Conservation (phyloP, 805 yeast genomes). For the Teunomyces atbi region DNA sequence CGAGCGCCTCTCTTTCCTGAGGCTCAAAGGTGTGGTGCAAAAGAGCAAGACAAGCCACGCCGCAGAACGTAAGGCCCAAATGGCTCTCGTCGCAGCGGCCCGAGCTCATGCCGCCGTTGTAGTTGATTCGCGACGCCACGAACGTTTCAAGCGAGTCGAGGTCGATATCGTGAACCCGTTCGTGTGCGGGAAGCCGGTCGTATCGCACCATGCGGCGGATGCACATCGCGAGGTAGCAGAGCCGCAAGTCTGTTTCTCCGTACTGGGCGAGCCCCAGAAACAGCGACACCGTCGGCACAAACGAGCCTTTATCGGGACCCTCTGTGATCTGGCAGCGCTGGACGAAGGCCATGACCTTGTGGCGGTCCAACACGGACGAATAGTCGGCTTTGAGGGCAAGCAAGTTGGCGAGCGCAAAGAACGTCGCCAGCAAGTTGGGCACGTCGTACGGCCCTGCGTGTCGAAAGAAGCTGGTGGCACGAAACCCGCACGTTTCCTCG, state of each 20-base stretch:
- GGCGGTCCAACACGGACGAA: constrained; percentile 25
- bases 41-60: constrained; percentile 57
- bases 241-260: constrained; percentile 73
- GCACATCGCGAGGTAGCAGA: constrained; percentile 69
- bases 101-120: constrained; percentile 74
- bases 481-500: constrained; percentile 46
- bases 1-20: neutral
- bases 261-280: constrained; percentile 20
- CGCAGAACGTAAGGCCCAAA: constrained; percentile 87
- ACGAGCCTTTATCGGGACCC: constrained; percentile 32
- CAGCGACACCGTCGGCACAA: constrained; percentile 31
- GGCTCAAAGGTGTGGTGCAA: constrained; percentile 11
- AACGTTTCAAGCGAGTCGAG: constrained; percentile 35
- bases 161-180: constrained; percentile 41
- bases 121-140: constrained; percentile 26
- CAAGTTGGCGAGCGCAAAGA: constrained; percentile 64
- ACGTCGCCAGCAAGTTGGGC: constrained; percentile 71
- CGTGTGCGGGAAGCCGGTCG: constrained; percentile 24
- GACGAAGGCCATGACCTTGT: constrained; percentile 59
- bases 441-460: constrained; percentile 45
- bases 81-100: constrained; percentile 61
- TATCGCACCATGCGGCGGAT: constrained; percentile 53
- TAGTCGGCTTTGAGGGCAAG: constrained; percentile 49
- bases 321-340: constrained; percentile 50
- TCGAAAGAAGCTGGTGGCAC: constrained; percentile 54